Evolutionary conservation across 2,329 filamentous ascomycete species (phyloP).

Genomic region (Triangularia verruculosa): DNA sequence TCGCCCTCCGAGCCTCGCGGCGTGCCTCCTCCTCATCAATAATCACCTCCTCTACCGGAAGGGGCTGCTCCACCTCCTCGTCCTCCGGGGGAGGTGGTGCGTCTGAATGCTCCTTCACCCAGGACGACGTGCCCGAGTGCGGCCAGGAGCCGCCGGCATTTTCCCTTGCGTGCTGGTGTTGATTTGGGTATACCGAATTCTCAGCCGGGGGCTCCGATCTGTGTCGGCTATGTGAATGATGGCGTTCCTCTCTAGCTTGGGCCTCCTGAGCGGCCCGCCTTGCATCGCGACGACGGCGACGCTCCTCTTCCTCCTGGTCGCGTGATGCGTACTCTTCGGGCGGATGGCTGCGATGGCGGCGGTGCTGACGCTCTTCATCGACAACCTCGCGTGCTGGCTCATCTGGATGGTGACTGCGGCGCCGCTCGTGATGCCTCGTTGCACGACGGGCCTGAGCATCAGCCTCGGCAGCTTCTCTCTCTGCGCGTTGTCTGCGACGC

Average conservation of each 20-base stretch:
- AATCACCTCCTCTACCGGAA: conserved; percentile 38
- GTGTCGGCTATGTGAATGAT: conserved; percentile 37
- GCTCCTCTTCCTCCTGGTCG: conserved; percentile 52
- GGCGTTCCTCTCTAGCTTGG: conserved; percentile 38
- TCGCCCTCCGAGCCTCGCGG: conserved; percentile 47
- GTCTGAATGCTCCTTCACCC: conserved; percentile 64
- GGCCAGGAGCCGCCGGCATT: conserved; percentile 49
- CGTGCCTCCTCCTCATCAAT: conserved; percentile 51
- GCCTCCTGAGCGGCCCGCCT: conserved; percentile 43
- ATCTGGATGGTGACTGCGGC: conserved; percentile 43
- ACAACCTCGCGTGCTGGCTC: not conserved
- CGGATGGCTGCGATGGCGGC: conserved; percentile 49
- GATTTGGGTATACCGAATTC: conserved; percentile 45
- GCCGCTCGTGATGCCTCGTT: conserved; percentile 45
- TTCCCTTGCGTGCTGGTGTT: conserved; percentile 32
- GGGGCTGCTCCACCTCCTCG: conserved; percentile 28
- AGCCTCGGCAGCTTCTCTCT: conserved; percentile 45
- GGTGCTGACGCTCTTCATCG: conserved; percentile 35
- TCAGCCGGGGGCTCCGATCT: conserved; percentile 40
- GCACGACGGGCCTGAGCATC: conserved; percentile 48
- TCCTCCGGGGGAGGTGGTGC: conserved; percentile 53
- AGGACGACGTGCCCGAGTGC: conserved; percentile 61
- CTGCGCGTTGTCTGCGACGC: conserved; percentile 48
- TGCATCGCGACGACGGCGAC: conserved; percentile 52
- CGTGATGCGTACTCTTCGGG: conserved; percentile 27